Base-by-base conservation (phyloP, 257 asterid genomes). In the Capsicum rhomboideum region DNA sequence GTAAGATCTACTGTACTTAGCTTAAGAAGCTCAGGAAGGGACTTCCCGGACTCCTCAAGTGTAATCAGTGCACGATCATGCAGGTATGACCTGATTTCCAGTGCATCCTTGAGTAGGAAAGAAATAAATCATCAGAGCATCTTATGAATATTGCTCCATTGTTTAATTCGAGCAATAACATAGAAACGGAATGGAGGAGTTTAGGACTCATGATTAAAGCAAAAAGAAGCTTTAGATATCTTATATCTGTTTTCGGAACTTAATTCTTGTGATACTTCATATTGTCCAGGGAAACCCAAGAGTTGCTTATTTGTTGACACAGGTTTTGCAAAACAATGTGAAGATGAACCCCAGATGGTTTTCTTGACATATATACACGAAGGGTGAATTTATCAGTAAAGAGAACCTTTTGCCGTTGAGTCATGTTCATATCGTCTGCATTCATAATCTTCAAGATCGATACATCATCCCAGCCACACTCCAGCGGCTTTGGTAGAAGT, bases 391-490 rank as follows among this genome's bases (percentile, higher is more conserved):
- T 31, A 46, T 46, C 58, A 75, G 34, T 49, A 72, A 44, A 68
- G 6, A 53, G 31, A 88, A 94, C 98, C 98, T 94, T 93, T 34
- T 94, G 98, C 46, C 88, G 89, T 64, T 85, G 93, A 81, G 87
- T 89, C 92, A 94, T 91, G 85, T 91, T 92, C 23, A 94, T 91
- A 69, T 93, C 96, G 4, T 93, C 96, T 3, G 91, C 61, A 86
- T 86, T 92, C 96, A 94, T 92, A n/a, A 91, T 82, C 95, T 93
- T 94, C 92, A 94, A 77, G 55, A 97, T 90, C 5, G 97, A 96
- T 11, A 94, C 95, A 17, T 94, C 96, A 64, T 93, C 98, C 98
- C 97, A 94, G 29, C 97, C 98, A 83, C 90, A 92, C 72, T 93
- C 94, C 83, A 93, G 50, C 86, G 93, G 90, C 91, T 86, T 91